A percentile compares a stretch with the other conserved stretches of the same genome.
These are phyloP conservation scores for Calamus simplicifolius DNA, from an alignment of 176 grass and related monocot species.

Conservation along the genomic window DNA sequence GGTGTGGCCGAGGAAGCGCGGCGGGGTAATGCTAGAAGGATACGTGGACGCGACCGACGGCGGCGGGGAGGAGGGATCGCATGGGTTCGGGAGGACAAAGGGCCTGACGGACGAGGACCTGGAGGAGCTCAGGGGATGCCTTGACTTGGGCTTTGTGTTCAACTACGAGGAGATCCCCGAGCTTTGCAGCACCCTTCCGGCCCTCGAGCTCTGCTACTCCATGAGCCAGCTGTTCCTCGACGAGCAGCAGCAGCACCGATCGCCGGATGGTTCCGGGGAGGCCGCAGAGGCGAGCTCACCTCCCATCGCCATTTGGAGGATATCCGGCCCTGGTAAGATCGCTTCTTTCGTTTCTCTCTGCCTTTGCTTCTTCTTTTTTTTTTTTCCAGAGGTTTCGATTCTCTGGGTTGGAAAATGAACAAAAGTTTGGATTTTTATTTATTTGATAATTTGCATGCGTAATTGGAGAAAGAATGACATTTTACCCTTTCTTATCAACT, in stretches of 20 bases:
- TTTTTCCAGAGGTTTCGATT: too few species aligned
- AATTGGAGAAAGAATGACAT: too few species aligned
- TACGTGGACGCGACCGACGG: background rate
- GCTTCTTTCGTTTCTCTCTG: background rate
- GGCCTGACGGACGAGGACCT: slow-evolving; percentile 14
- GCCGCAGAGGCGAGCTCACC: background rate
- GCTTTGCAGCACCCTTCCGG: slow-evolving; percentile 12
- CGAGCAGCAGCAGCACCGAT: background rate
- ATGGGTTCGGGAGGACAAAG: background rate
- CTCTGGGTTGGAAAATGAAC: too few species aligned
- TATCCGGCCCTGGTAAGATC: slow-evolving; percentile 14
- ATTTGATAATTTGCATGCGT: too few species aligned
- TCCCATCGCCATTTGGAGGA: slow-evolving; percentile 9
- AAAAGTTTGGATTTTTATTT: too few species aligned
- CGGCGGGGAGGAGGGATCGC: background rate
- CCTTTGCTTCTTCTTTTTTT: too few species aligned
- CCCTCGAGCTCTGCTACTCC: slow-evolving; percentile 18
- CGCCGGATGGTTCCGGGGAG: background rate
- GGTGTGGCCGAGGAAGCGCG: background rate
- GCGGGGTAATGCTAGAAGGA: slow-evolving; percentile 13
- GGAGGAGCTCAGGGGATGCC: slow-evolving; percentile 10
- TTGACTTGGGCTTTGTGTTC: slow-evolving; percentile 16
- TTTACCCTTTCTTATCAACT: too few species aligned
- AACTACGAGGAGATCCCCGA: slow-evolving; percentile 11
- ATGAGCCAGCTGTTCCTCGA: slow-evolving; percentile 8